A percentile compares a stretch with the other conserved stretches of the same genome.
Conservation (phyloP, 2,329 filamentous ascomycete species). For the Polychaeton citri region DNA sequence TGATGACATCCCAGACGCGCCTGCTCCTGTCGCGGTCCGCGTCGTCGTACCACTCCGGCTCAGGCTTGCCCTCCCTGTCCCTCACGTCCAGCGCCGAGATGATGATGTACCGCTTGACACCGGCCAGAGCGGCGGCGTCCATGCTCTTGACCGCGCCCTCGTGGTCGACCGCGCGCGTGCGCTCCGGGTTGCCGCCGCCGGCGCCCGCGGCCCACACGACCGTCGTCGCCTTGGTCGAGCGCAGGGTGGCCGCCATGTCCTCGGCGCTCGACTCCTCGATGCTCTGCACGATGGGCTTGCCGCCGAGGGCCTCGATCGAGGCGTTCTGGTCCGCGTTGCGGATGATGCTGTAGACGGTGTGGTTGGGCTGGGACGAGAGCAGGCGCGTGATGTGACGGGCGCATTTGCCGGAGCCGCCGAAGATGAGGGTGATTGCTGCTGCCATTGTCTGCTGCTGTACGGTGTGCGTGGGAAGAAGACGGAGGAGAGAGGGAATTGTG, state of each 20-base stretch:
- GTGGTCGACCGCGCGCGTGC: constrained; percentile 47
- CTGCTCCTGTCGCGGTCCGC: constrained; percentile 23
- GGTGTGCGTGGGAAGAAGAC: too few relatives aligned
- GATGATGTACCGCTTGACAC: constrained; percentile 50
- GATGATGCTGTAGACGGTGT: constrained; percentile 22
- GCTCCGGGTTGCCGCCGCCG: constrained; percentile 30
- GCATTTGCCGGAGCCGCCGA: constrained; percentile 24
- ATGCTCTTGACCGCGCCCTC: constrained; percentile 53
- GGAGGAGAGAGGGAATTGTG: too few relatives aligned
- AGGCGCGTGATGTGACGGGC: constrained; percentile 21
- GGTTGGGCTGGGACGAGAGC: constrained; percentile 11
- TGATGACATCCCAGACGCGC: constrained; percentile 27
- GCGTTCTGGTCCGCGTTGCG: constrained; percentile 18
- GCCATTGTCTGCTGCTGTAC: too few relatives aligned
- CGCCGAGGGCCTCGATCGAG: constrained; percentile 26
- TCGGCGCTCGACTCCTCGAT: constrained; percentile 26
- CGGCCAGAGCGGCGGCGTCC: constrained; percentile 42
- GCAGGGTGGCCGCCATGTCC: constrained; percentile 26
- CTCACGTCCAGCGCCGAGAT: constrained; percentile 49
- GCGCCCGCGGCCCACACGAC: constrained; percentile 21
- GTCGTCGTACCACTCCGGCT: constrained; percentile 32
- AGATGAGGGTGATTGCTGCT: constrained; percentile 17
- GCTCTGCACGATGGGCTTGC: constrained; percentile 29
- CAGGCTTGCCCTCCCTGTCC: constrained; percentile 24
- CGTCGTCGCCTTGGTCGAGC: constrained; percentile 19